Percentiles rank a stretch among this genome's conserved stretches.
Evolutionary conservation across 495 filamentous ascomycete genomes (phyloP).

Genomic region (Penicillium diatomitis): DNA sequence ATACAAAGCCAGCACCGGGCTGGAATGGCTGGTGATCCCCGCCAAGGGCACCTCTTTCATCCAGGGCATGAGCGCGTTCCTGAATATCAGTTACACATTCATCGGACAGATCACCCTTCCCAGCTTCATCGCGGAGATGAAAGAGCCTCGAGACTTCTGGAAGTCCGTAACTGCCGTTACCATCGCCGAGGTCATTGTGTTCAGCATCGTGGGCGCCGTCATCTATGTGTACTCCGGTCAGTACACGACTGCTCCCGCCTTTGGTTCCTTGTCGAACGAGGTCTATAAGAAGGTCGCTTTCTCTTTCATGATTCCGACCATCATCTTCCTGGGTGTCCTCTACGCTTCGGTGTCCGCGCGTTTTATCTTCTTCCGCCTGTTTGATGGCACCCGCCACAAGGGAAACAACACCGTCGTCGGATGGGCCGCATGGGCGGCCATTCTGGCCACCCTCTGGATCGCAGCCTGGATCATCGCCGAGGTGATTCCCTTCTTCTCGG

Average conservation of each 20-base stretch:
- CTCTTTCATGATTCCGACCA: conserved; percentile 85
- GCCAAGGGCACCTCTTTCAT: conserved; percentile 69
- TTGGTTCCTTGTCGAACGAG: conserved; percentile 64
- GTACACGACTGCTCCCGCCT: conserved; percentile 74
- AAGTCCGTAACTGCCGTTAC: conserved; percentile 84
- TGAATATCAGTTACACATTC: conserved; percentile 89
- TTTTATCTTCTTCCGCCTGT: conserved; percentile 81
- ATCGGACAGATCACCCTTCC: conserved; percentile 89
- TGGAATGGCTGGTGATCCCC: conserved; percentile 43
- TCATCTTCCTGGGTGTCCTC: conserved; percentile 81
- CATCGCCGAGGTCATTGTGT: conserved; percentile 74
- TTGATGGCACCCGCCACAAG: conserved; percentile 68
- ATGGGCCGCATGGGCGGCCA: conserved; percentile 67
- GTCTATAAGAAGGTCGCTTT: conserved; percentile 75
- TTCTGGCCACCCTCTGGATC: conserved; percentile 66
- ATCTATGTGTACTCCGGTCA: conserved; percentile 77
- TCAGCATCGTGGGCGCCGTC: conserved; percentile 64
- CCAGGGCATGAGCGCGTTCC: conserved; percentile 66
- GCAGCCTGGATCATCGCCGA: conserved; percentile 76
- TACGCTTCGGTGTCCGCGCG: conserved; percentile 82
- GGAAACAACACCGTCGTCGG: conserved; percentile 69
- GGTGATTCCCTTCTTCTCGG: conserved; percentile 85
- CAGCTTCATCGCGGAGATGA: conserved; percentile 90
- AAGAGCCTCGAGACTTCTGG: conserved; percentile 75
- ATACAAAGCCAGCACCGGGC: conserved; percentile 22